A percentile compares a stretch with the other conserved stretches of the same genome.
Evolutionary conservation across 2,329 filamentous ascomycete genomes (phyloP).

Genomic region (Venturiaceae sp.): DNA sequence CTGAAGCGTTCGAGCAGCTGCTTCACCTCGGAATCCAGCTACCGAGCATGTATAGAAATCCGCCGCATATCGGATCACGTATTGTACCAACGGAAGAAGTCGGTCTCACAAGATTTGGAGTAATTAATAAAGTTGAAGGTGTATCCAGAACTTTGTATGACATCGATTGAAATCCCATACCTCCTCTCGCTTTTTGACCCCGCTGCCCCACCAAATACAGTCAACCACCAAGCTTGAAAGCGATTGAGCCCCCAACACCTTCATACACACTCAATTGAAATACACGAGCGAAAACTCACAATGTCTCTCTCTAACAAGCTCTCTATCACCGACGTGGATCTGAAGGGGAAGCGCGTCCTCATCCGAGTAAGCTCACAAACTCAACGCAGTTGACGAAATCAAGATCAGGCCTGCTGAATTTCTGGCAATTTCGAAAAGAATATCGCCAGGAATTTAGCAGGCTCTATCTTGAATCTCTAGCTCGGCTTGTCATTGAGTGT

Average conservation of each 20-base stretch:
- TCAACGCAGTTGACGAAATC: background rate
- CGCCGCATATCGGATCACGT: background rate
- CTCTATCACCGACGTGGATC: constrained; percentile 88
- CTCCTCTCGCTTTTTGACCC: background rate
- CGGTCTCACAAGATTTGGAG: background rate
- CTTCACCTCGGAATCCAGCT: background rate
- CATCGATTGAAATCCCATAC: background rate
- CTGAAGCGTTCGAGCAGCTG: background rate
- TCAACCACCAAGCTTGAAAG: too few relatives aligned
- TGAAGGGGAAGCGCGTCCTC: constrained; percentile 96
- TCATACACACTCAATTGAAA: background rate
- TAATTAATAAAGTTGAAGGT: background rate
- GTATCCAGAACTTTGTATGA: too few relatives aligned
- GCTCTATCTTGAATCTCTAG: background rate
- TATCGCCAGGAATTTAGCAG: background rate
- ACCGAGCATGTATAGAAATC: background rate
- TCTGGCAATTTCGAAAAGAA: background rate
- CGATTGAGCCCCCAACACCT: too few relatives aligned
- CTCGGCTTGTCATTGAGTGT: background rate
- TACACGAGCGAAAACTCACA: constrained; percentile 19
- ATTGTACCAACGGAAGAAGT: background rate
- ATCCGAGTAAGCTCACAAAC: constrained; percentile 94
- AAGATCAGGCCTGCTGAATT: constrained; percentile 13
- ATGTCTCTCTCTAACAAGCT: constrained; percentile 99
- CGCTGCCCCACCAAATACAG: background rate